Evolutionary conservation across 1,284 basidiomycete species (phyloP).

Genomic region (Caloboletus firmus): DNA sequence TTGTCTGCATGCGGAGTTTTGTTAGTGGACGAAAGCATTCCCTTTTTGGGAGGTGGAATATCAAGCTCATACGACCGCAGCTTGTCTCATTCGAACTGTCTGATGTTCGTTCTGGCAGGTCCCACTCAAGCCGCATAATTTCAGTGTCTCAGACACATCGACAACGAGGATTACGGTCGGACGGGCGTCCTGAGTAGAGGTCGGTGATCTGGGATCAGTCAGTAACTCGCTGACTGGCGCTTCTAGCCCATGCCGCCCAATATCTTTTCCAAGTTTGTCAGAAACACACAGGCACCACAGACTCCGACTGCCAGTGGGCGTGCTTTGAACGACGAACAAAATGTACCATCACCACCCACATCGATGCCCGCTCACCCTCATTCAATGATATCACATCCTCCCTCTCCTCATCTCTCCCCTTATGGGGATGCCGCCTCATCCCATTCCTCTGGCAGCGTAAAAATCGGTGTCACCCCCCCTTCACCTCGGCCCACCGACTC

Average conservation of each 20-base stretch:
- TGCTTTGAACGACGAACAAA: slow-evolving; percentile 5
- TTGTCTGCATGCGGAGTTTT: neutral
- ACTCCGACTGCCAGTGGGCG: neutral
- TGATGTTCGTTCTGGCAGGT: neutral
- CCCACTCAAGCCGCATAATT: neutral
- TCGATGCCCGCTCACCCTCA: slow-evolving; percentile 14
- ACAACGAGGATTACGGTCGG: neutral
- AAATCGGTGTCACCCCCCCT: slow-evolving; percentile 33
- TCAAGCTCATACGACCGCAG: neutral
- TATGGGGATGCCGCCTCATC: slow-evolving; percentile 20
- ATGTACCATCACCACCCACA: neutral
- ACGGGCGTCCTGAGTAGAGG: neutral
- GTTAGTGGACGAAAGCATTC: neutral
- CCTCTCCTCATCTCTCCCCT: slow-evolving; percentile 13
- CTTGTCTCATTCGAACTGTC: neutral
- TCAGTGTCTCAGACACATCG: neutral
- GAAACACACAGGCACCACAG: slow-evolving; percentile 23
- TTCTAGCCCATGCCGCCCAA: slow-evolving; percentile 43
- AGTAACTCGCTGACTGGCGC: neutral
- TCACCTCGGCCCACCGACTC: slow-evolving; percentile 25
- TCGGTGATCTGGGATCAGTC: neutral
- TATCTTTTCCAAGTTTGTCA: slow-evolving; percentile 53
- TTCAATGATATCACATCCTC: slow-evolving; percentile 30
- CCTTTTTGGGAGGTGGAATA: slow-evolving; percentile 3
- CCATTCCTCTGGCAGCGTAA: slow-evolving; percentile 30